Conservation (phyloP, 495 filamentous ascomycete species). For the Neurospora sp. region DNA sequence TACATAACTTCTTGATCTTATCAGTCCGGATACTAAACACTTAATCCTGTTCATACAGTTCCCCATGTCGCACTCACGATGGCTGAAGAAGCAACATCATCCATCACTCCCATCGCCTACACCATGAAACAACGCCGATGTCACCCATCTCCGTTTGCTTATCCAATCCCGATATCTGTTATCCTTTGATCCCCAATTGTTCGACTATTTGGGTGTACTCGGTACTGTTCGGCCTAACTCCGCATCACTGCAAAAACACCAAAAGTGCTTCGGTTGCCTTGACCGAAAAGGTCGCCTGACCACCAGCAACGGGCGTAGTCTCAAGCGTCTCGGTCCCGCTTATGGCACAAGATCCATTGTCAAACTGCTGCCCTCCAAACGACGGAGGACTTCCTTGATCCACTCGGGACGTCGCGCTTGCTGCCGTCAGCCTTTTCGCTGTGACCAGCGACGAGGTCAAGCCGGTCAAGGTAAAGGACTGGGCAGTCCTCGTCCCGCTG, state of each 20-base stretch:
- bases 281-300: slow-evolving; percentile 37
- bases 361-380: slow-evolving; percentile 45
- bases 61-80: not conserved
- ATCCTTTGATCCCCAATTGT: not conserved
- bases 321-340: slow-evolving; percentile 35
- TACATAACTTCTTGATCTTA: not conserved
- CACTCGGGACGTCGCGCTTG: slow-evolving; percentile 36
- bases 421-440: slow-evolving; percentile 45
- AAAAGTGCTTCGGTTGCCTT: slow-evolving; percentile 45
- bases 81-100: not conserved
- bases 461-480: slow-evolving; percentile 38
- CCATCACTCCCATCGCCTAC: not conserved
- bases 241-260: slow-evolving; percentile 33
- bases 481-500: slow-evolving; percentile 32
- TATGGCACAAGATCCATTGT: slow-evolving; percentile 40
- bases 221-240: not conserved
- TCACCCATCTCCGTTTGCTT: not conserved
- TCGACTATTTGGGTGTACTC: too few relatives aligned
- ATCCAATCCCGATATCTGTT: not conserved
- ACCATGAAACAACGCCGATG: not conserved
- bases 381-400: slow-evolving; percentile 37
- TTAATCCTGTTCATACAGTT: not conserved
- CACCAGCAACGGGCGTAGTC: slow-evolving; percentile 26
- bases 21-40: not conserved
- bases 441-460: slow-evolving; percentile 26